Evolutionary conservation across 192 early-diverging fungal genomes (phyloP), one percentile per base, ranked within the genome.

Genomic region (Podila clonocystis): DNA sequence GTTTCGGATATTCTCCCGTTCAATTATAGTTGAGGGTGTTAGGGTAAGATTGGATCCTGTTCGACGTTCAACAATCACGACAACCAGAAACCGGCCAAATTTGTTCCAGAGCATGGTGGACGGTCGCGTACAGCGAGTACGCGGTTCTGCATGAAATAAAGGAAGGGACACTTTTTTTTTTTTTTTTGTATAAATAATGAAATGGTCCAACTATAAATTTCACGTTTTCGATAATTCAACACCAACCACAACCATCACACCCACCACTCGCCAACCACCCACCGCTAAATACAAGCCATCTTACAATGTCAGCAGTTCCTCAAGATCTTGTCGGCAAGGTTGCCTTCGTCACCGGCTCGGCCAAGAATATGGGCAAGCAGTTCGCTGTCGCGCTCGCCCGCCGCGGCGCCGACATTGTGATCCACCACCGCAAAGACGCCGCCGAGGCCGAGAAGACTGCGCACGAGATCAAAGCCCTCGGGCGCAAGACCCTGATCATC

Each of bases 301-400:
- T 38, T 22, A 22, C 63, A 30, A 71, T 22, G 36, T 29, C 19
- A 49, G 9, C 29, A 4, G 20, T 22, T 17, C 59, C 72, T 4
- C 70, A 79, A 50, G 69, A 79, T 30, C 63, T 79, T 60, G 65
- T 38, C 8, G 83, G 83, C 63, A 85, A 82, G 50, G 83, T 82
- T n/a, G 83, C 83, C 48, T 77, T 85, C 49, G 68, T 85, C 59
- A 85, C 83, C 9, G 83, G 68, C 0, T 79, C 83, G 8, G 78
- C 76, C 48, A 73, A 75, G 59, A 80, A 80, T 65, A 76, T 84
- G 76, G 83, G 83, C 36, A 70, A 73, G 52, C 24, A 36, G 0
- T 82, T 80, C 17, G 79, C 78, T 0, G 5, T 82, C 7, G 75
- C 70, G 5, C 79, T 84, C 11, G 83, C 83, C n/a, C 58, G 58